Percentiles rank a stretch among this genome's conserved stretches.
These are phyloP conservation scores for Handroanthus guayacan DNA, from an alignment of 257 asterid species.

Conservation along the genomic window DNA sequence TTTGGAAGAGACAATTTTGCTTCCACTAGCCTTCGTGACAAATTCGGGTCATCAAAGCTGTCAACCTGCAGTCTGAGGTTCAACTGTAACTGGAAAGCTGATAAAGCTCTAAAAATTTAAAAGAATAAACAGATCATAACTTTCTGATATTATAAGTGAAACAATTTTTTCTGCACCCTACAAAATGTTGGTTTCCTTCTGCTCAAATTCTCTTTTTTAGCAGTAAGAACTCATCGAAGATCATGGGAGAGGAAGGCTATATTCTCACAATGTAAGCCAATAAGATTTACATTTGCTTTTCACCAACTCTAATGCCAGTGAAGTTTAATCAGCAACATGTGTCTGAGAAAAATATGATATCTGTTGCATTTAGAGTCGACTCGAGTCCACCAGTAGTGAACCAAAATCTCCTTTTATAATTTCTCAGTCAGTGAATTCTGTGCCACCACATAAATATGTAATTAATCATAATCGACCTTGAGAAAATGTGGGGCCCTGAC, in stretches of 20 bases:
- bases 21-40: slow-evolving; percentile 69
- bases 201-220: not conserved
- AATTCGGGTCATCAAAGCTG: slow-evolving; percentile 68
- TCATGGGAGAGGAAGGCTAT: not conserved
- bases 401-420: not conserved
- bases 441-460: slow-evolving; percentile 36
- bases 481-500: slow-evolving; percentile 87
- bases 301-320: slow-evolving; percentile 4
- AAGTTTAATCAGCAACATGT: not conserved
- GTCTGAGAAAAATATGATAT: not conserved
- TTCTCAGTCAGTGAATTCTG: slow-evolving; percentile 15
- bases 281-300: not conserved
- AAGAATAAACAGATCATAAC: slow-evolving; percentile 21
- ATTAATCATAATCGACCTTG: slow-evolving; percentile 64
- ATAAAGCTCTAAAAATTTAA: slow-evolving; percentile 26
- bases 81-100: slow-evolving; percentile 40
- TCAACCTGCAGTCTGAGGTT: slow-evolving; percentile 65
- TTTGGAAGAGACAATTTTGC: slow-evolving; percentile 78
- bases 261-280: slow-evolving; percentile 11
- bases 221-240: not conserved
- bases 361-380: slow-evolving; percentile 16
- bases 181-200: not conserved
- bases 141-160: slow-evolving; percentile 21
- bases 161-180: slow-evolving; percentile 17
- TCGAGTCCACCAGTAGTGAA: slow-evolving; percentile 17